Evolutionary conservation across 345 rosid genomes (phyloP), one percentile per base, ranked within the genome.

Genomic region (Jatropha curcas): DNA sequence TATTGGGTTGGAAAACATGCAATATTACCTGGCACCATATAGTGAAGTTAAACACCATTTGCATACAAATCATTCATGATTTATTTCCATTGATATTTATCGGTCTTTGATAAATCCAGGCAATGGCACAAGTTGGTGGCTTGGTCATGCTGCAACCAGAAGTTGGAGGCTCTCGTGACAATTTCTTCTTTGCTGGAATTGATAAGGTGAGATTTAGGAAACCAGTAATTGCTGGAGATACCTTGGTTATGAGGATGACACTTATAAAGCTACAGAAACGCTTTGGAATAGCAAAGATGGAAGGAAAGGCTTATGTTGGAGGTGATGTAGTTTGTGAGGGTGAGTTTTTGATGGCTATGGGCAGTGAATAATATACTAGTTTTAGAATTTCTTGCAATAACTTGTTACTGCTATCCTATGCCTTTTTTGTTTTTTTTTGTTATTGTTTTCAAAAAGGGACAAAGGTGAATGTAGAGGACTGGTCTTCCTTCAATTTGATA

Each of bases 51-150:
- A 60, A 31, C 7, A 25, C 20, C 33, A 34, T 31, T 31, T 10
- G 31, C 45, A 14, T 51, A 17, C 33, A 20, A 22, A 25, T 46
- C 24, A 43, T 56, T 1, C 50, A 41, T 24, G 45, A 51, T 50
- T 11, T 62, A 19, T 35, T 27, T 35, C 17, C 16, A n/a, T 28
- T 27, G 24, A 46, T 65, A 33, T 46, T 65, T 67, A 28, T 30
- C 30, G 70, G 16, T 78, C 41, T 70, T 80, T 72, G 71, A 39
- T 20, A 16, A 59, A 64, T 84, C 25, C 68, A 96, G 95, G 99
- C 98, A 70, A 84, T 96, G 98, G 98, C 99, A 55, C 99, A 91
- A 83, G 93, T 91, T 48, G 99, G 96, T 72, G 98, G 98, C 50
- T 68, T 96, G 74, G 91, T 93, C 50, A 91, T 91, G 97, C 86